Evolutionary conservation across 75 land plant genomes (phyloP).

Genomic region (Selaginella tamariscina): DNA sequence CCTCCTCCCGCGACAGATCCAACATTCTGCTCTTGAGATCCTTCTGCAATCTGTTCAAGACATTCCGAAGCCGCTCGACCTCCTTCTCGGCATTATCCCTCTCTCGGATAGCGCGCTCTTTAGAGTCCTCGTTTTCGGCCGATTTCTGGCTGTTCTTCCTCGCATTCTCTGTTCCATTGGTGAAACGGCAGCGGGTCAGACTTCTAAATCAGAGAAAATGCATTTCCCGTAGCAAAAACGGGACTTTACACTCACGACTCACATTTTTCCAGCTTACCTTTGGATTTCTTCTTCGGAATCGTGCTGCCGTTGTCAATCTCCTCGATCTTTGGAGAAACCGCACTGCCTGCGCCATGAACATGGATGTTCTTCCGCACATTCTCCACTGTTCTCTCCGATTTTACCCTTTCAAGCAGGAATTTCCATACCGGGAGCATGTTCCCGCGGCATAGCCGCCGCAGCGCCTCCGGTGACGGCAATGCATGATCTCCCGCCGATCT

Average conservation of each 20-base stretch:
- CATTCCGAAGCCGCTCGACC: slow-evolving; percentile 66
- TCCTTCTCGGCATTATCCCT: slow-evolving; percentile 77
- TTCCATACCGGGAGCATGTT: slow-evolving; percentile 89
- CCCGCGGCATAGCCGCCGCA: slow-evolving; percentile 77
- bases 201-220: too few species aligned
- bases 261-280: background rate
- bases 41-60: slow-evolving; percentile 59
- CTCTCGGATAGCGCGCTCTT: slow-evolving; percentile 70
- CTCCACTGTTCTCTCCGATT: slow-evolving; percentile 89
- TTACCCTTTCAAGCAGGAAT: slow-evolving; percentile 62
- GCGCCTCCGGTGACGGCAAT: slow-evolving; percentile 50
- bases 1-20: slow-evolving; percentile 82
- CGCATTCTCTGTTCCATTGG: background rate
- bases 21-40: slow-evolving; percentile 73
- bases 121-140: slow-evolving; percentile 25
- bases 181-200: background rate
- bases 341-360: slow-evolving; percentile 47
- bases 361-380: slow-evolving; percentile 62
- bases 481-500: slow-evolving; percentile 37
- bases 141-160: slow-evolving; percentile 18
- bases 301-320: slow-evolving; percentile 2
- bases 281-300: background rate
- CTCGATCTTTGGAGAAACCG: slow-evolving; percentile 9
- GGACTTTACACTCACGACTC: background rate
- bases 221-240: too few species aligned